A percentile compares a stretch with the other conserved stretches of the same genome.
Conservation (phyloP, 257 asterid species). For the Rhazya stricta region DNA sequence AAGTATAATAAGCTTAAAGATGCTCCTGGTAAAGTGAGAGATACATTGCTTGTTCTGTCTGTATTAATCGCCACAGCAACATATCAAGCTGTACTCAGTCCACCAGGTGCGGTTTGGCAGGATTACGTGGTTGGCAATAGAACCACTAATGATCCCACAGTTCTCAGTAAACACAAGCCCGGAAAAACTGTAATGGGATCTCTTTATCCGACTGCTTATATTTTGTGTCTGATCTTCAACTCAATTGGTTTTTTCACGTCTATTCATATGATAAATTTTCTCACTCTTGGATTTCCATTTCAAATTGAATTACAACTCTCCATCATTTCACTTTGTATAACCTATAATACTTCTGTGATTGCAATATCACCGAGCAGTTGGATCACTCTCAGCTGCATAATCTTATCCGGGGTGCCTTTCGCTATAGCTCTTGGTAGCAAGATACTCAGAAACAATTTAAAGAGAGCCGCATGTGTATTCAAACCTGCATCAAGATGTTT, state of each 20-base stretch:
- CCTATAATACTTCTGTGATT: constrained; percentile 37
- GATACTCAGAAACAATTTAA: constrained; percentile 20
- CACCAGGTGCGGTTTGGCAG: constrained; percentile 52
- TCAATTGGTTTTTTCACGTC: constrained; percentile 44
- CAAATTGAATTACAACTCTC: constrained; percentile 35
- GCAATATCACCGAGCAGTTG: constrained; percentile 24
- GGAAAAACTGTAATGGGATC: constrained; percentile 7
- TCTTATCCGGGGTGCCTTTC: constrained; percentile 14
- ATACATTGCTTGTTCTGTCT: constrained; percentile 35
- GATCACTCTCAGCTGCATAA: constrained; percentile 8
- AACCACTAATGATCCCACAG: neutral
- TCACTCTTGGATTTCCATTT: constrained; percentile 8
- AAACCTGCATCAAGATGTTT: neutral
- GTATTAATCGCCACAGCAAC: constrained; percentile 45
- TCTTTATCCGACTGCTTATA: constrained; percentile 10
- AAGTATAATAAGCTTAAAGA: constrained; percentile 26
- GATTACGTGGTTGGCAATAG: constrained; percentile 23
- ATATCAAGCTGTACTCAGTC: constrained; percentile 45
- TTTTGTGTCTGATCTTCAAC: constrained; percentile 36
- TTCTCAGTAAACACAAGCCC: neutral
- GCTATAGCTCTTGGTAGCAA: no score
- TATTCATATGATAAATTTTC: constrained; percentile 32
- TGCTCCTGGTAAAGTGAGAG: constrained; percentile 35
- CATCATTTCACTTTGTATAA: constrained; percentile 24
- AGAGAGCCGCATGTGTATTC: neutral